A percentile compares a stretch with the other conserved stretches of the same genome.
Conservation (phyloP, 305 asterid genomes). For the Striga hermonthica region DNA sequence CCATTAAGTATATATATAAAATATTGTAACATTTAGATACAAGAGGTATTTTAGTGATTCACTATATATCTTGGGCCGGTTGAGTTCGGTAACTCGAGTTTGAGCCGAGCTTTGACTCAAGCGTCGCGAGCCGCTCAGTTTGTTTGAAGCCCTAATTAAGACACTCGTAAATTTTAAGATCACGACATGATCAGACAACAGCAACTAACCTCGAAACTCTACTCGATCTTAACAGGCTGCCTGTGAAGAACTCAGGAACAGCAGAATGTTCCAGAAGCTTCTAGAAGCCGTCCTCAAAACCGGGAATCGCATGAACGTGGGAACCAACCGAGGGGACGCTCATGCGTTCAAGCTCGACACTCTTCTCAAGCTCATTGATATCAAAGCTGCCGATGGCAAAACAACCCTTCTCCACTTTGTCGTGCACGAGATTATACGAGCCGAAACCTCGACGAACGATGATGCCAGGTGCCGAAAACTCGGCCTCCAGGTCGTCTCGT, state of each 20-base stretch:
- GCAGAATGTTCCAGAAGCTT: conserved; percentile 88
- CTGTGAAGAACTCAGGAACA: conserved; percentile 79
- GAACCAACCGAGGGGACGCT: conserved; percentile 95
- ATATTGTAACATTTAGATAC: no score
- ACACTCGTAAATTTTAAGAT: no score
- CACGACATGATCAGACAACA: not conserved
- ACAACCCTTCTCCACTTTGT: conserved; percentile 94
- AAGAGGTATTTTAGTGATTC: no score
- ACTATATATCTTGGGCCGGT: no score
- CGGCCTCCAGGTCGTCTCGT: conserved; percentile 78
- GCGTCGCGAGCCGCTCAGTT: no score
- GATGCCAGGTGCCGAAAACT: conserved; percentile 70
- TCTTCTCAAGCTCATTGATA: conserved; percentile 83
- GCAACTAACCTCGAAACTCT: conserved; percentile 16
- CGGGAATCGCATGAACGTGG: conserved; percentile 96
- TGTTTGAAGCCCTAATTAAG: no score
- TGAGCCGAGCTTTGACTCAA: no score
- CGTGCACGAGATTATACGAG: conserved; percentile 81
- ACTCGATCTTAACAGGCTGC: conserved; percentile 52
- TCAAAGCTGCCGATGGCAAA: conserved; percentile 93
- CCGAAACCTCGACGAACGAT: conserved; percentile 54
- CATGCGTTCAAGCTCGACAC: conserved; percentile 97
- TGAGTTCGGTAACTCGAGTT: no score
- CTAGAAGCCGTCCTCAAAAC: conserved; percentile 94
- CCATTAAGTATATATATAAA: no score